Evolutionary conservation across 768 basidiomycete genomes (phyloP).

Genomic region (Mycena belliarum): DNA sequence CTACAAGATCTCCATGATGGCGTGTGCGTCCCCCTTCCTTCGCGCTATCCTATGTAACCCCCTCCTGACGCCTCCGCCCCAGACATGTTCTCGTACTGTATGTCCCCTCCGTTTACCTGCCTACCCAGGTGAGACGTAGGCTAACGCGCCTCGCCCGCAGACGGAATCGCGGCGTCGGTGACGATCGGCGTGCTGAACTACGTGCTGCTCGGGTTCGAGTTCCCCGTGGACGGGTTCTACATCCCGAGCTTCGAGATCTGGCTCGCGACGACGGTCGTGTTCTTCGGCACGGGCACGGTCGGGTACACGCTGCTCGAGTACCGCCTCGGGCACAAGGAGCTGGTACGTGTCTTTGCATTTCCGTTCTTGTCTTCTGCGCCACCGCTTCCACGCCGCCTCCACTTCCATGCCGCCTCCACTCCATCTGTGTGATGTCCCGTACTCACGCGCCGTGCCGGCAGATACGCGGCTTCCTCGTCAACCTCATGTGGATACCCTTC

Average conservation of each 20-base stretch:
- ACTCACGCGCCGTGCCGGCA: no score
- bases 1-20: slow-evolving; percentile 80
- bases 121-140: no score
- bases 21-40: slow-evolving; percentile 44
- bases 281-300: slow-evolving; percentile 71
- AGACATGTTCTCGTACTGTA: slow-evolving; percentile 61
- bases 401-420: no score
- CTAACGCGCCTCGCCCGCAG: no score
- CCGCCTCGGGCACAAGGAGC: slow-evolving; percentile 57
- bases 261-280: slow-evolving; percentile 76
- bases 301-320: slow-evolving; percentile 76
- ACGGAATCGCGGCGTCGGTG: slow-evolving; percentile 67
- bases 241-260: slow-evolving; percentile 81
- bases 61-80: not conserved
- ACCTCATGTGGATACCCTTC: slow-evolving; percentile 71
- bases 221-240: slow-evolving; percentile 75
- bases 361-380: no score
- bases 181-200: slow-evolving; percentile 75
- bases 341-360: slow-evolving; percentile 35
- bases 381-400: no score
- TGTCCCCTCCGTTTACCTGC: no score
- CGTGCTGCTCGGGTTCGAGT: slow-evolving; percentile 69
- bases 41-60: not conserved
- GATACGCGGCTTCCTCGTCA: slow-evolving; percentile 54
- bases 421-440: no score